phyloP scores from a whole-genome alignment of 257 asterid species.

The Solanum chaucha region DNA sequence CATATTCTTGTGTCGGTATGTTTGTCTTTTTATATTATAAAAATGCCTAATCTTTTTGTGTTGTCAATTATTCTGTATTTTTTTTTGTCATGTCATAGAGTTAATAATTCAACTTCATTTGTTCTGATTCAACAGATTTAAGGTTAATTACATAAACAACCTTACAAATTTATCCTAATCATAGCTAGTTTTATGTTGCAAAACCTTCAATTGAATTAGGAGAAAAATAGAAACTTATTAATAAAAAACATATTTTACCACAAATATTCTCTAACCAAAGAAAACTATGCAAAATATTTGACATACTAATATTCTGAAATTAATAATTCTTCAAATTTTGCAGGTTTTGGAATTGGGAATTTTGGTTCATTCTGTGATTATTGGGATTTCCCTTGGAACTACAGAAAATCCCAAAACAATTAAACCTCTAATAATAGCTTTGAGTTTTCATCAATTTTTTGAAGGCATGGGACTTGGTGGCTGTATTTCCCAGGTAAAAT shows the following conservation, averaged over 20 bases:
- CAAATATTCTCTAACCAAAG: neutral
- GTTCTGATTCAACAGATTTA: no score
- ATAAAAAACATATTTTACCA: neutral
- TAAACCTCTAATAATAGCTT: conserved; percentile 19
- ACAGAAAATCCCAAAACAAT: conserved; percentile 15
- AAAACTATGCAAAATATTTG: neutral
- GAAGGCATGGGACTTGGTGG: conserved; percentile 37
- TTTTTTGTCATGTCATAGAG: neutral
- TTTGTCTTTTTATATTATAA: no score
- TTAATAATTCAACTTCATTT: neutral
- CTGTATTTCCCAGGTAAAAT: conserved; percentile 23
- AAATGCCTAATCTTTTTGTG: neutral
- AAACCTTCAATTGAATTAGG: neutral
- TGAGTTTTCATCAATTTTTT: conserved; percentile 24
- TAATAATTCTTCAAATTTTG: neutral
- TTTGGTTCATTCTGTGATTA: conserved; percentile 19
- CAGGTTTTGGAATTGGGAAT: conserved; percentile 25
- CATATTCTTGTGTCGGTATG: neutral
- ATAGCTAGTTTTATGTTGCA: neutral
- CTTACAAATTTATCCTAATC: neutral
- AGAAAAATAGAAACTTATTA: neutral
- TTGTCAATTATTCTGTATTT: neutral
- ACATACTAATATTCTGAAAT: neutral
- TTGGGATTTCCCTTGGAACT: conserved; percentile 20
- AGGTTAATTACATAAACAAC: neutral